Base-by-base conservation (phyloP, 495 filamentous ascomycete species). In the Podospora anserina region DNA sequence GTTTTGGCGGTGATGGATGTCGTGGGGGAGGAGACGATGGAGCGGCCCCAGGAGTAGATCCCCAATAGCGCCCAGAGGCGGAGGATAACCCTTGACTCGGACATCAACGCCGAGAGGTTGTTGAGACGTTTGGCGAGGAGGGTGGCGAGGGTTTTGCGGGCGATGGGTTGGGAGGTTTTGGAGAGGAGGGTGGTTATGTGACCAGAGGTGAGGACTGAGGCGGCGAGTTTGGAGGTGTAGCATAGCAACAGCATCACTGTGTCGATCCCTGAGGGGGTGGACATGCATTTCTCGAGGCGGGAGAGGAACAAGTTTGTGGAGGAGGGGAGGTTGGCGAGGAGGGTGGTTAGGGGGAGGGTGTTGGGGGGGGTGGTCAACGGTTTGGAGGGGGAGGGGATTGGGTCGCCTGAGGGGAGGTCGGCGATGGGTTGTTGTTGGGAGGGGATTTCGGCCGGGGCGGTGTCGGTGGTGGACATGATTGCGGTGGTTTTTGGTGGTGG, bases 11-110 rank as follows among this genome's bases (percentile, higher is more conserved):
- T 66, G 74, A 71, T 87, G 80, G 0, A 76, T 55, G 53, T 69
- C 56, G 56, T 26, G 4, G 65, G 53, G n/a, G 20, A 55, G 59
- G 80, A 78, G 2, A 89, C 71, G 0, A 88, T 84, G 0, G 80
- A 70, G 5, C 84, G 83, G 11, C 83, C 90, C 90, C 91, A 93
- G 32, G 85, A 82, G 79, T 90, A 96, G 71, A 97, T 89, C 3
- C 86, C 84, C 18, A 97, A 74, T 15, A 97, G 81, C 0, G 89
- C 92, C 85, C 91, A 92, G 3, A 97, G 84, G 0, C 94, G 88
- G 64, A 90, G 77, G 71, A 92, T 92, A 57, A 89, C 90, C 57
- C 93, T 81, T 59, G 86, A 83, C 66, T 93, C 90, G 68, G 78
- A 82, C 30, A 91, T 82, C 62, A 90, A 73, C 11, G 70, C 68